Conservation (phyloP, 2,329 filamentous ascomycete species). For the Neonectria ditissima region DNA sequence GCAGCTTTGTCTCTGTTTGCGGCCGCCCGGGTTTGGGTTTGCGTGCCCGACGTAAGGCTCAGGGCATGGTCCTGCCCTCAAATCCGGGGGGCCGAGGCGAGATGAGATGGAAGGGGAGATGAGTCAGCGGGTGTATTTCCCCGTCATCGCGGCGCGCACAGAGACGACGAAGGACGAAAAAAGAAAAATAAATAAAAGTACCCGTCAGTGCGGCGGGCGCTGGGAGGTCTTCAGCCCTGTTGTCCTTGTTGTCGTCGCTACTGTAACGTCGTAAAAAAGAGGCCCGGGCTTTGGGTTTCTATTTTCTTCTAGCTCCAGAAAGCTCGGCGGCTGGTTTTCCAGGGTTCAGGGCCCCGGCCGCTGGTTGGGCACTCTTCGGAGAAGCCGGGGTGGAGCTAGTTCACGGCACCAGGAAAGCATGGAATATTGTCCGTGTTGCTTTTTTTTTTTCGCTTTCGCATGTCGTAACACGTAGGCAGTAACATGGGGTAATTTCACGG, state of each 20-base stretch:
- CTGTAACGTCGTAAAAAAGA: background rate
- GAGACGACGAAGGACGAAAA: background rate
- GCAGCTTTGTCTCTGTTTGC: background rate
- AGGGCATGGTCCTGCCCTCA: background rate
- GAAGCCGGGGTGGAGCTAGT: conserved; percentile 9
- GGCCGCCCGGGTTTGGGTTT: background rate
- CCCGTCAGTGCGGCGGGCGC: conserved; percentile 14
- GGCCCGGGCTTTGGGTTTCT: conserved; percentile 4
- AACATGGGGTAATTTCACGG: conserved; percentile 11
- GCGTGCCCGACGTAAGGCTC: conserved; percentile 1
- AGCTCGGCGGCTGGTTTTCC: conserved; percentile 8
- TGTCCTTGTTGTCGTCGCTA: background rate
- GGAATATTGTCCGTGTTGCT: background rate
- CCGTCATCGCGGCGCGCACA: background rate
- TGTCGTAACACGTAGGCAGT: background rate
- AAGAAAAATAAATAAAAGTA: background rate
- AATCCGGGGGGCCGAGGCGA: background rate
- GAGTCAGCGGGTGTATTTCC: conserved; percentile 3
- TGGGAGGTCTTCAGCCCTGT: background rate
- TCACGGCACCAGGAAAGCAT: conserved; percentile 1
- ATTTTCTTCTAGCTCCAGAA: conserved; percentile 17
- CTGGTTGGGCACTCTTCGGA: conserved; percentile 14
- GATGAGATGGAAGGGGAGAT: background rate
- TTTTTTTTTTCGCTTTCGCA: conserved; percentile 17
- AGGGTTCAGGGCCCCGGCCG: conserved; percentile 8